A percentile compares a stretch with the other conserved stretches of the same genome.
phyloP scores from a whole-genome alignment of 1,139 yeast genomes.

The Candida sp. region DNA sequence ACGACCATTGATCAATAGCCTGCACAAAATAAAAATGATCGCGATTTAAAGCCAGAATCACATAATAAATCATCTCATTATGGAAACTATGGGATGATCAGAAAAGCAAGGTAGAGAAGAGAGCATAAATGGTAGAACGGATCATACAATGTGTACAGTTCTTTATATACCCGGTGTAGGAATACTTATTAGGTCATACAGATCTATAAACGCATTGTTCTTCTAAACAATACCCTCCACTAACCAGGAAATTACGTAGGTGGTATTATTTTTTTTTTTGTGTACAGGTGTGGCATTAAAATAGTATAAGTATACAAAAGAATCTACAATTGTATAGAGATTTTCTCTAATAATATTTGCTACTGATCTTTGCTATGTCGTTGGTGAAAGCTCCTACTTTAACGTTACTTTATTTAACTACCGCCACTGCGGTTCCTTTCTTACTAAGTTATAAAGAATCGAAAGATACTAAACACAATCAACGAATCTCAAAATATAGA shows the following conservation, averaged over 20 bases:
- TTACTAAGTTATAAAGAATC: constrained; percentile 41
- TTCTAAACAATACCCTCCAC: no score
- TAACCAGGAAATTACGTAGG: no score
- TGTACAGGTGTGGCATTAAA: background rate
- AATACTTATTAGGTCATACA: no score
- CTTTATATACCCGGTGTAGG: no score
- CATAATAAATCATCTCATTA: background rate
- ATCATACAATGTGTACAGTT: no score
- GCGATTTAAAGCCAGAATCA: background rate
- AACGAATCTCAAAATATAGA: background rate
- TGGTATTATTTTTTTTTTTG: background rate
- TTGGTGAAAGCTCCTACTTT: constrained; percentile 16
- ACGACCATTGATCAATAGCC: background rate
- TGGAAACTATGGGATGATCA: background rate
- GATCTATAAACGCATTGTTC: no score
- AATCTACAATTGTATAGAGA: no score
- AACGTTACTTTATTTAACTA: constrained; percentile 37
- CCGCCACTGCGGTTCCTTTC: constrained; percentile 42
- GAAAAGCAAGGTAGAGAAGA: background rate
- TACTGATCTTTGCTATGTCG: background rate
- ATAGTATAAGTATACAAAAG: background rate
- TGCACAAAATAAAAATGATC: background rate
- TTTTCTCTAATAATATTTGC: background rate
- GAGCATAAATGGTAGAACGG: no score
- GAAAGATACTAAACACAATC: constrained; percentile 11